phyloP scores from a whole-genome alignment of 2,329 filamentous ascomycete genomes.

The Fusarium beomiforme region DNA sequence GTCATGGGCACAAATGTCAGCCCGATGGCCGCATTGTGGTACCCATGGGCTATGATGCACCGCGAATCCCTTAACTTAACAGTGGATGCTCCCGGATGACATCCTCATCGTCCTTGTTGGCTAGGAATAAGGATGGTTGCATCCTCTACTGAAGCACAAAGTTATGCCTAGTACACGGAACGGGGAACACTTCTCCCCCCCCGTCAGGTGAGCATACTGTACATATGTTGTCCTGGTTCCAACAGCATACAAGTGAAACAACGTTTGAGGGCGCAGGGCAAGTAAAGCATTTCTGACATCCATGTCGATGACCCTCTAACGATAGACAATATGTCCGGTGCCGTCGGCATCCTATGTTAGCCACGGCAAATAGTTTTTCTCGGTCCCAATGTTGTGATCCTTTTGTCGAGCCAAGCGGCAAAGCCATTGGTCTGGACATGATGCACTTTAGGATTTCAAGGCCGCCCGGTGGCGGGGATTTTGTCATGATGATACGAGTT shows the following conservation, averaged over 20 bases:
- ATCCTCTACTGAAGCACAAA: conserved; percentile 13
- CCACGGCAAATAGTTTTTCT: neutral
- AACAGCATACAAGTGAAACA: neutral
- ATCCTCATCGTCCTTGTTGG: conserved; percentile 23
- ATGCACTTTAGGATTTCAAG: neutral
- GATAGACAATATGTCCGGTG: neutral
- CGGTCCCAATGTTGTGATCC: neutral
- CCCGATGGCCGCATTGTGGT: conserved; percentile 26
- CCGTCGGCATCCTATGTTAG: conserved; percentile 7
- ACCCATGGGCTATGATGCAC: conserved; percentile 8
- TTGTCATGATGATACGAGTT: neutral
- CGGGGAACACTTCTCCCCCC: conserved; percentile 8
- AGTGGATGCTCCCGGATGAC: conserved; percentile 20
- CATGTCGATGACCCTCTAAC: neutral
- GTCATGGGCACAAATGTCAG: conserved; percentile 28
- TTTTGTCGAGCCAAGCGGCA: neutral
- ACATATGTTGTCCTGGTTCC: conserved; percentile 3
- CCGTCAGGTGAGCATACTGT: conserved; percentile 10
- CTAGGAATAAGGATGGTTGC: conserved; percentile 5
- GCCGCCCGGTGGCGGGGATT: neutral
- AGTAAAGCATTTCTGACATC: neutral
- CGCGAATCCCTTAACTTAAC: conserved; percentile 8
- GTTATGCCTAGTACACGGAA: conserved; percentile 21
- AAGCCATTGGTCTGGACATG: neutral
- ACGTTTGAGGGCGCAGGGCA: conserved; percentile 11